A percentile compares a stretch with the other conserved stretches of the same genome.
Evolutionary conservation across 768 basidiomycete species (phyloP).

Genomic region (Rhizopogon sp.): DNA sequence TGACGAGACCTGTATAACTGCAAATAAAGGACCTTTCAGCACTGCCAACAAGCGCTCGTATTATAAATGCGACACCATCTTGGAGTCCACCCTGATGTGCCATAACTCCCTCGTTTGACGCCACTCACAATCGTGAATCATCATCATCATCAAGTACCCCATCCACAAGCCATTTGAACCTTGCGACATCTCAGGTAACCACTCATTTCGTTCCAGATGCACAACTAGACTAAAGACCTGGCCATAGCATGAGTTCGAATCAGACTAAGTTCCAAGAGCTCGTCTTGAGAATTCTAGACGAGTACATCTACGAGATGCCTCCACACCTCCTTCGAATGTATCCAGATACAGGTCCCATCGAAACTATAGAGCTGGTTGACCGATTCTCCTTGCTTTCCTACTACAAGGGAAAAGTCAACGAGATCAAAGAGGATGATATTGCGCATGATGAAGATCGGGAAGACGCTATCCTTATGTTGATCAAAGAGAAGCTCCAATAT

Average conservation of each 20-base stretch:
- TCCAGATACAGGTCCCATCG: background rate
- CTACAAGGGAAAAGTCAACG: background rate
- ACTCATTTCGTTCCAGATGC: background rate
- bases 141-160: too few relatives aligned
- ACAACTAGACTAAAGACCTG: background rate
- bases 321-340: conserved; percentile 2
- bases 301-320: conserved; percentile 5
- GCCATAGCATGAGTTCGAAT: background rate
- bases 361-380: background rate
- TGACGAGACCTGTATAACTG: background rate
- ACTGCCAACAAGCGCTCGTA: background rate
- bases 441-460: background rate
- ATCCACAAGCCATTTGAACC: background rate
- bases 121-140: background rate
- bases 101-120: background rate
- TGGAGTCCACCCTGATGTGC: background rate
- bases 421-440: background rate
- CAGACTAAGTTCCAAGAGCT: background rate
- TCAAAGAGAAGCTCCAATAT: conserved; percentile 1
- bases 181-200: background rate
- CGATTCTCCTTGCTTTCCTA: background rate
- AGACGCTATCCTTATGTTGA: background rate
- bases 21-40: background rate
- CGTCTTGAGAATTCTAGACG: background rate
- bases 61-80: background rate